Conservation (phyloP, 805 yeast genomes). For the Kodamaea fukazawae region DNA sequence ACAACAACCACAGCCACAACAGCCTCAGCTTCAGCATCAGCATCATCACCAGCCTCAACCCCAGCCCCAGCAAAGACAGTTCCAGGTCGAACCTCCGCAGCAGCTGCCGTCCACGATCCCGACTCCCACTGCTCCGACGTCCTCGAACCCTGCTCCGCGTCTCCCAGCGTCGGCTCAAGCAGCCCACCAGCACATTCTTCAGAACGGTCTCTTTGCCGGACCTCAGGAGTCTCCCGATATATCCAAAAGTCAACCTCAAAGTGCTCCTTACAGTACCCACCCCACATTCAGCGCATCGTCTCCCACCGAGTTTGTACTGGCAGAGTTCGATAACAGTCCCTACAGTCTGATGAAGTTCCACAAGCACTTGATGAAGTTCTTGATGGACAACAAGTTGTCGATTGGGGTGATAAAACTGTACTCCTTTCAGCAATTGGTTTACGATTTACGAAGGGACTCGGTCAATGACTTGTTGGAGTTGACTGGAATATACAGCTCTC, state of each 20-base stretch:
- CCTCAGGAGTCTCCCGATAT: not conserved
- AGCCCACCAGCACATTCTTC: not conserved
- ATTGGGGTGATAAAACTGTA: conserved; percentile 47
- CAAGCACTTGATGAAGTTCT: conserved; percentile 47
- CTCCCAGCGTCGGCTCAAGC: not conserved
- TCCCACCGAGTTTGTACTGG: conserved; percentile 15
- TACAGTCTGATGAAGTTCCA: conserved; percentile 49
- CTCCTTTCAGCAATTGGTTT: conserved; percentile 50
- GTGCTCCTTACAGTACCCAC: conserved; percentile 2
- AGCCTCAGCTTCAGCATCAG: not conserved
- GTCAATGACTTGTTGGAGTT: conserved; percentile 47
- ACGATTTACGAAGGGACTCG: conserved; percentile 49
- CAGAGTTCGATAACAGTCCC: conserved; percentile 40
- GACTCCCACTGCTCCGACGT: too few species aligned
- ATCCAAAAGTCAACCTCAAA: conserved; percentile 7
- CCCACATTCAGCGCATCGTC: not conserved
- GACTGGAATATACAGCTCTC: conserved; percentile 41
- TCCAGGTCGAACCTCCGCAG: too few species aligned
- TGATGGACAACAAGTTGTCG: conserved; percentile 52
- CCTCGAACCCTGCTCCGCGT: too few species aligned
- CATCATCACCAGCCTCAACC: conserved; percentile 9
- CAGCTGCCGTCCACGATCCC: too few species aligned
- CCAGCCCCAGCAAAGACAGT: conserved; percentile 1
- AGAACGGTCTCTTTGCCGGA: not conserved
- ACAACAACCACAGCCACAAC: conserved; percentile 8